Evolutionary conservation across 306 rosid species (phyloP), one percentile per base, ranked within the genome.

Genomic region (Casuarina cunninghamiana): DNA sequence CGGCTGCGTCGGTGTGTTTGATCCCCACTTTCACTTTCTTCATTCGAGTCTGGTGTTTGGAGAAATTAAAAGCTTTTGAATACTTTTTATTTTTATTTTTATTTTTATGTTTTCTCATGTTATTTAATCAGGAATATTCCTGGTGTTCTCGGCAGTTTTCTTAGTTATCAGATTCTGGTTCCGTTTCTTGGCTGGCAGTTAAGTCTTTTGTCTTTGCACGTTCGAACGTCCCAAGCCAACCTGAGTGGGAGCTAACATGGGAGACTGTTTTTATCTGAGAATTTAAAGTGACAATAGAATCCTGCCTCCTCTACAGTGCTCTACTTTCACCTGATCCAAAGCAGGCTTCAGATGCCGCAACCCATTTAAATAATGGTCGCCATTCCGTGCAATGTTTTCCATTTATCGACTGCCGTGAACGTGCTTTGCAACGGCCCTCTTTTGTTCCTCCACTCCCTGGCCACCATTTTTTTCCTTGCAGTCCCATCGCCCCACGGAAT

Each of bases 161-260:
- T 87, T 82, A 57, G 89, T 80, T 85, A 76, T 75, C 53, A 26
- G 32, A 43, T 75, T 74, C 76, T 65, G 74, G 86, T 86, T 43
- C 73, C 83, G 84, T 86, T 79, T 81, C n/a, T 78, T 75, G 39
- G 87, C 81, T 78, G 82, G 81, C 38, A 81, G 90, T 85, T 83
- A 76, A 26, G 75, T 73, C 71, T 63, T 26, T 37, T 45, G 60
- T 49, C 16, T 6, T 63, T 67, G 72, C 77, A 74, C 48, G 55
- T 13, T 54, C 62, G 54, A 74, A 69, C 79, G 80, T 73, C 61
- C 80, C 86, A 82, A 79, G 81, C 53, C 43, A 72, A 5, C 68
- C 13, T 44, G 62, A 80, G 90, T 88, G 94, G 93, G 75, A 80
- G 81, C 75, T 85, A 88, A 88, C 94, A 75, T 88, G 94, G 94